Percentiles rank a stretch among this genome's conserved stretches.
These are phyloP conservation scores for Cladosporium sp. DNA, from an alignment of 2,329 filamentous ascomycete species.

Conservation along the genomic window DNA sequence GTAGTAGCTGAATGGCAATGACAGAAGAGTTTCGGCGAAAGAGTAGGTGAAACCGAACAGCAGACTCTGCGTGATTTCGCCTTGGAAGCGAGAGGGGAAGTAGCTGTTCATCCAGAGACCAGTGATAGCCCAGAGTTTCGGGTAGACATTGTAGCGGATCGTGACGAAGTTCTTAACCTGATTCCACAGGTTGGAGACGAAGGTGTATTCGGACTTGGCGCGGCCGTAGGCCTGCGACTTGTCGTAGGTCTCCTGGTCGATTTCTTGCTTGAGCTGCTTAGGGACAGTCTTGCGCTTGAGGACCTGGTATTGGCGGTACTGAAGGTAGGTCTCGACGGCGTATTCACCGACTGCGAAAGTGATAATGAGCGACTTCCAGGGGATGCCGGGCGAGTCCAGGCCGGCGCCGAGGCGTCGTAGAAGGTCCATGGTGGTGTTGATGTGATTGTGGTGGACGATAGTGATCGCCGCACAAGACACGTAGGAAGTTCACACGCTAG, in stretches of 20 bases:
- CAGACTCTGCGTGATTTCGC: constrained; percentile 91
- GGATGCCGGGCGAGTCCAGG: constrained; percentile 89
- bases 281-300: constrained; percentile 78
- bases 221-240: constrained; percentile 84
- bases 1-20: constrained; percentile 82
- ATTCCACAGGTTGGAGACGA: constrained; percentile 77
- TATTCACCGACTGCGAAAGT: constrained; percentile 93
- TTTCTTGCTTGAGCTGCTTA: constrained; percentile 82
- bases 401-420: constrained; percentile 70
- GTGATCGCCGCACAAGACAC: constrained; percentile 15
- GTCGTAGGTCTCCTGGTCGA: constrained; percentile 86
- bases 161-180: constrained; percentile 87
- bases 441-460: background rate
- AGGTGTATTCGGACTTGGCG: constrained; percentile 87
- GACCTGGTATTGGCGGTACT: constrained; percentile 84
- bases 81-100: constrained; percentile 75
- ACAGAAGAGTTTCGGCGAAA: constrained; percentile 74
- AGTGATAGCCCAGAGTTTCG: constrained; percentile 83
- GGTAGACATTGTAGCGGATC: constrained; percentile 87
- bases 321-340: constrained; percentile 84
- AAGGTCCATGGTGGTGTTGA: constrained; percentile 34
- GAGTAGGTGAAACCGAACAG: constrained; percentile 88
- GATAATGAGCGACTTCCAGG: constrained; percentile 95
- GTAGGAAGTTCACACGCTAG: constrained; percentile 3
- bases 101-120: constrained; percentile 72